Conservation (phyloP, 1,284 basidiomycete genomes). For the Athelia sp. region DNA sequence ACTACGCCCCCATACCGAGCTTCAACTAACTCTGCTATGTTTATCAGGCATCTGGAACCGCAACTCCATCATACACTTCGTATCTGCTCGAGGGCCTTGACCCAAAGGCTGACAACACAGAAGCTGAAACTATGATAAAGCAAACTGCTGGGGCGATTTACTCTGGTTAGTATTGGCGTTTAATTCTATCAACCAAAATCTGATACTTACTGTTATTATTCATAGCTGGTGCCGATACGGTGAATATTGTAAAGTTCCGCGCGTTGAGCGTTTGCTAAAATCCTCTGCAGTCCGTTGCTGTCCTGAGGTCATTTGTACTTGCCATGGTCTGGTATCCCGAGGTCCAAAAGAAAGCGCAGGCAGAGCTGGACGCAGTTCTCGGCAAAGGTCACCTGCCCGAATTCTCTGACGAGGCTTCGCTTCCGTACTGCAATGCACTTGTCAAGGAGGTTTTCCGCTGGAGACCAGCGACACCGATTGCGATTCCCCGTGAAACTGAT, state of each 20-base stretch:
- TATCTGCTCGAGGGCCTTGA: neutral
- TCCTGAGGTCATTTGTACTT: neutral
- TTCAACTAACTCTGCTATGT: neutral
- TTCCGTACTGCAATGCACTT: conserved; percentile 26
- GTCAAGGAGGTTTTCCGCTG: conserved; percentile 27
- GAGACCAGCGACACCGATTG: conserved; percentile 14
- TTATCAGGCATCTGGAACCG: neutral
- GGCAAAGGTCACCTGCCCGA: conserved; percentile 22
- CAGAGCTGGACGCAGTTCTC: conserved; percentile 23
- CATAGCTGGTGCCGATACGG: neutral
- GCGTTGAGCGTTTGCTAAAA: neutral
- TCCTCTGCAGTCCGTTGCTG: neutral
- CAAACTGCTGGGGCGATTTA: neutral
- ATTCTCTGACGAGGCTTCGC: conserved; percentile 18
- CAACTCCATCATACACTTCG: neutral
- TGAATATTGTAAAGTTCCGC: neutral
- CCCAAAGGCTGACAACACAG: neutral
- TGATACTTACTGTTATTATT: neutral
- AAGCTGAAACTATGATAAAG: neutral
- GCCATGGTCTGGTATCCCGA: conserved; percentile 24
- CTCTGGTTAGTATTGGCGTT: neutral
- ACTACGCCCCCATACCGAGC: neutral
- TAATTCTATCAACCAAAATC: neutral
- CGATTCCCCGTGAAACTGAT: conserved; percentile 10
- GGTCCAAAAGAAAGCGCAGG: conserved; percentile 21